Conservation (phyloP, 257 asterid genomes). For the Solanum corneliomulleri region DNA sequence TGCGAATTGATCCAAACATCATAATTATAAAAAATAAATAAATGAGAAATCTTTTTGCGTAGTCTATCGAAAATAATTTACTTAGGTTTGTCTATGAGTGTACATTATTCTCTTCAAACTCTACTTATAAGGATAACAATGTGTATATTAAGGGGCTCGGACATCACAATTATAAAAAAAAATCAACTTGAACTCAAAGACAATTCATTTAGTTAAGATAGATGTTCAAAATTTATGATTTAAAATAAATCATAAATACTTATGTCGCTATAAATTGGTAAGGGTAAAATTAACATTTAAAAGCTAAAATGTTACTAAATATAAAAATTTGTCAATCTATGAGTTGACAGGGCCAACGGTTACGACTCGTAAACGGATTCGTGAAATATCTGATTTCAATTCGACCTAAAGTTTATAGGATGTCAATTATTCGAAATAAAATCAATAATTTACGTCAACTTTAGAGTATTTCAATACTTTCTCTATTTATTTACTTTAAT, state of each 20-base stretch:
- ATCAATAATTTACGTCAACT: too few species aligned
- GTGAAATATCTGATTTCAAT: background rate
- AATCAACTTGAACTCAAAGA: background rate
- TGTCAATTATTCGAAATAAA: rapidly evolving
- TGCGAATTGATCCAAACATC: rapidly evolving
- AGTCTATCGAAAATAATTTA: rapidly evolving
- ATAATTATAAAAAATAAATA: too few species aligned
- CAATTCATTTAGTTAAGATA: too few species aligned
- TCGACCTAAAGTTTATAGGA: background rate
- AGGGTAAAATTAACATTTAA: too few species aligned
- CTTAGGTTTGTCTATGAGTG: too few species aligned
- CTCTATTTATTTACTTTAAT: background rate
- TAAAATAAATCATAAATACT: too few species aligned
- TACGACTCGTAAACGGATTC: background rate
- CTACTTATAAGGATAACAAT: too few species aligned
- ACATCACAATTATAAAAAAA: background rate
- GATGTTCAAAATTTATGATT: too few species aligned
- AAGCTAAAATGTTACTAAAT: too few species aligned
- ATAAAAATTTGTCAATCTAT: background rate
- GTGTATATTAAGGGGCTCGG: background rate
- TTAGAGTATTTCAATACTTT: too few species aligned
- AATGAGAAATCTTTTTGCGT: background rate
- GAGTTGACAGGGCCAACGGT: background rate
- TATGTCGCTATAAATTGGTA: too few species aligned
- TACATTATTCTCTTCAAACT: too few species aligned